phyloP scores from a whole-genome alignment of 164 flowering plant genomes.

The Stephania japonica region DNA sequence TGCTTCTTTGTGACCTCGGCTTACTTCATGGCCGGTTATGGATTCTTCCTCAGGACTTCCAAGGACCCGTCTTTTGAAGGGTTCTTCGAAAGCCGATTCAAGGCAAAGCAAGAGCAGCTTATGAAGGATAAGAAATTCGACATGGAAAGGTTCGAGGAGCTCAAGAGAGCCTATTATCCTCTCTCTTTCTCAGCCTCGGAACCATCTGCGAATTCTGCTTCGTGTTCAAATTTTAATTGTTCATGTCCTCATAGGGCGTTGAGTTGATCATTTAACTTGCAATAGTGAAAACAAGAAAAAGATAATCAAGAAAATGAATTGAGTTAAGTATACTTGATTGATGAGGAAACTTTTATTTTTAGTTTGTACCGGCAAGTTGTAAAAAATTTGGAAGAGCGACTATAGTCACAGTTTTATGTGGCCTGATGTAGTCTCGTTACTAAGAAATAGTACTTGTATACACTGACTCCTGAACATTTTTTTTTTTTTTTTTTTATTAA shows the following conservation, averaged over 20 bases:
- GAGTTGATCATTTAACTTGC: constrained; percentile 7
- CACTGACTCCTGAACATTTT: background rate
- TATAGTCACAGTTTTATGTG: background rate
- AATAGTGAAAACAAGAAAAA: background rate
- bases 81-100: constrained; percentile 39
- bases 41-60: constrained; percentile 54
- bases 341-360: background rate
- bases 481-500: too few relatives aligned
- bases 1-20: constrained; percentile 52
- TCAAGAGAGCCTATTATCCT: constrained; percentile 29
- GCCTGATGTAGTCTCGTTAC: background rate
- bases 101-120: constrained; percentile 37
- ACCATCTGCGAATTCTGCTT: background rate
- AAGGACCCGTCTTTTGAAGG: constrained; percentile 60
- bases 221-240: background rate
- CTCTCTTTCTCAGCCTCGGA: background rate
- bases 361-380: background rate
- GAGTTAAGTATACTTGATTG: too few relatives aligned
- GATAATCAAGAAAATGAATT: too few relatives aligned
- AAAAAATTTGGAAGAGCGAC: background rate
- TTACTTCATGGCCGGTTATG: constrained; percentile 44
- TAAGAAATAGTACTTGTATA: background rate
- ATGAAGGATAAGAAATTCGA: constrained; percentile 42
- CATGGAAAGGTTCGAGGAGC: constrained; percentile 36
- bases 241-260: background rate